Base-by-base conservation (phyloP, 495 filamentous ascomycete genomes). In the Xylaria cubensis region DNA sequence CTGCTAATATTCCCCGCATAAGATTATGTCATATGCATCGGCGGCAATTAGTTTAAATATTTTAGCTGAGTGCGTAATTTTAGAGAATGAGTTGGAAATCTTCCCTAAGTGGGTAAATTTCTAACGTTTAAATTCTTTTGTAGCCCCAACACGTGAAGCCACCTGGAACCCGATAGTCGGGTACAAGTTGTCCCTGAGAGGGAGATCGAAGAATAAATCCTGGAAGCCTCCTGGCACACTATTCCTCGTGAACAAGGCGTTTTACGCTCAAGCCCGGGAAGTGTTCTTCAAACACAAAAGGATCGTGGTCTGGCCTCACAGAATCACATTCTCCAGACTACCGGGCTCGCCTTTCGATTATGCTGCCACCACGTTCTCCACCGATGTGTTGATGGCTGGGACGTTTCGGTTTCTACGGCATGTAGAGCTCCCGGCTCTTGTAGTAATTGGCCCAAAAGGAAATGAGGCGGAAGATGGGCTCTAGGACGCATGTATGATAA, bases 171-270 rank as follows among this genome's bases (percentile, higher is more conserved):
- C 63, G 42, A 39, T 65, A 13, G 15, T 12, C 5, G 63, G 63
- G 24, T 65, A 65, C 7, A 32, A 51, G 4, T 13, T 36, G 24
- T 24, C 24, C 12, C 21, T 17, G 1, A 34, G 63, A 36, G 42
- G 63, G 24, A 15, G 26, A 7, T 8, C 0, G 15, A 29, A 13
- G 44, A 29, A 62, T 8, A 17, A 3, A 29, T 19, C 42, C 26
- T 65, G 63, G 44, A 44, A 21, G 41, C 24, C 44, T 2, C 63
- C 42, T 13, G 4, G 29, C 13, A 42, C 63, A 3, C 15, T 65
- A 34, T 48, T 65, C 17, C 44, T 48, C 48, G 64, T 53, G 44
- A 51, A 32, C 10, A 67, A 53, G 46, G 64, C 5, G 6, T 55
- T 67, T 48, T 51, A 34, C 46, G 48, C 64, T 0, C 17, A 41